These are phyloP conservation scores for Polyrhizophydium stewartii DNA, from an alignment of 371 early-diverging fungal species.

Conservation along the genomic window DNA sequence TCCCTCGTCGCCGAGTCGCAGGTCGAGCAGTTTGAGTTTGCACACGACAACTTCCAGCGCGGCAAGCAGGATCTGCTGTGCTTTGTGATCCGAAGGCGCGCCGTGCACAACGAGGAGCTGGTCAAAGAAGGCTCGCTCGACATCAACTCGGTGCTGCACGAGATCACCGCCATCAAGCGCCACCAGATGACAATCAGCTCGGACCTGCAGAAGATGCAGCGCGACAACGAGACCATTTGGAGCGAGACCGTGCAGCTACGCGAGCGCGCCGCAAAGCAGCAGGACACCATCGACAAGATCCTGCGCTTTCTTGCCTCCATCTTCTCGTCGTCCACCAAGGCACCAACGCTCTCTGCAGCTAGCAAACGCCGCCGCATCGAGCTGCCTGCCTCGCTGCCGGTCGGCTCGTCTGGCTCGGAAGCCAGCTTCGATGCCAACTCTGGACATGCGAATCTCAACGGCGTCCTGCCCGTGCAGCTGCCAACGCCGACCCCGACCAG, in stretches of 20 bases:
- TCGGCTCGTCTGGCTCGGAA: too few relatives aligned
- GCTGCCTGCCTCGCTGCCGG: background rate
- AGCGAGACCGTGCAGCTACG: conserved; percentile 69
- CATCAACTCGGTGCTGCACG: conserved; percentile 39
- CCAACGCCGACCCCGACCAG: too few relatives aligned
- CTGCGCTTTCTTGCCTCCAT: conserved; percentile 41
- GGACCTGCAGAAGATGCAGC: conserved; percentile 81
- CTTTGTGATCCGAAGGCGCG: conserved; percentile 35
- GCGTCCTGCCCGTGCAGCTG: too few relatives aligned
- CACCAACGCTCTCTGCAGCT: conserved; percentile 1
- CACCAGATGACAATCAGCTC: conserved; percentile 84
- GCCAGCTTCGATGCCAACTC: too few relatives aligned
- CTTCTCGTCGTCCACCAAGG: conserved; percentile 24
- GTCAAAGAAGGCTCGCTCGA: conserved; percentile 30
- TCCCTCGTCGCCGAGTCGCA: conserved; percentile 52
- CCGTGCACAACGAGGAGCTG: conserved; percentile 27
- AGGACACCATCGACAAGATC: conserved; percentile 86
- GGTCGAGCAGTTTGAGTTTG: conserved; percentile 51
- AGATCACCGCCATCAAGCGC: conserved; percentile 81
- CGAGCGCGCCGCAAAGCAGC: conserved; percentile 78
- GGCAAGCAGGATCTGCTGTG: conserved; percentile 41
- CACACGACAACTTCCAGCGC: conserved; percentile 42
- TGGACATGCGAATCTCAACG: too few relatives aligned
- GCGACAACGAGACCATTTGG: conserved; percentile 88
- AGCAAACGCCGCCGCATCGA: background rate